Conservation (phyloP, 768 basidiomycete genomes). For the Obba rivulosa region DNA sequence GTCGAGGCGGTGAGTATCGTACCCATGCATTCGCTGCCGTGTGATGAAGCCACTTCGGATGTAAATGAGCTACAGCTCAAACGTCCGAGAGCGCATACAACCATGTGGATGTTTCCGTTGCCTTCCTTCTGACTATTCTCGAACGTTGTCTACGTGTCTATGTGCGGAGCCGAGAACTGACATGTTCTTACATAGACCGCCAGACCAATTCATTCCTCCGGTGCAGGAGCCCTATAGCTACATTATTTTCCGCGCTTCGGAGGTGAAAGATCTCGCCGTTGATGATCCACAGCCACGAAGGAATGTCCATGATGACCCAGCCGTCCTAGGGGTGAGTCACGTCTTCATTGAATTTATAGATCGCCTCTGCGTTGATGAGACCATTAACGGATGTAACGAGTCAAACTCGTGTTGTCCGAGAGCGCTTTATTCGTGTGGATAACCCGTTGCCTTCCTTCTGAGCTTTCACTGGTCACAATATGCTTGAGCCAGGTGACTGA, state of each 20-base stretch:
- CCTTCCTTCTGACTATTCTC: constrained; percentile 50
- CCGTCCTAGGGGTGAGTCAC: constrained; percentile 67
- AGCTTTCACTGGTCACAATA: constrained; percentile 14
- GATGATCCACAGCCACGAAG: constrained; percentile 53
- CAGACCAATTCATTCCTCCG: constrained; percentile 76
- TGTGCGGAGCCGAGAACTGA: constrained; percentile 17
- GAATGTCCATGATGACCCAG: constrained; percentile 79
- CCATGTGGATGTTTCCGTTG: constrained; percentile 60
- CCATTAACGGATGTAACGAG: constrained; percentile 42
- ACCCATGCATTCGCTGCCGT: background rate
- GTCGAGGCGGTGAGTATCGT: constrained; percentile 57
- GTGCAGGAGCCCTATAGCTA: constrained; percentile 81
- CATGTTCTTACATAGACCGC: constrained; percentile 41
- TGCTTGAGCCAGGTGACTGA: constrained; percentile 6
- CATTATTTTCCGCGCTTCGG: constrained; percentile 87
- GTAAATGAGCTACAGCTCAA: constrained; percentile 32
- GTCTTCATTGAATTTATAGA: constrained; percentile 11
- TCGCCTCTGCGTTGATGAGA: constrained; percentile 31
- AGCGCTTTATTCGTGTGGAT: constrained; percentile 47
- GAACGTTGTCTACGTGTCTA: constrained; percentile 2
- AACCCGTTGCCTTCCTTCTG: constrained; percentile 63
- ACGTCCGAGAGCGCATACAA: constrained; percentile 39
- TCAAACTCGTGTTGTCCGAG: constrained; percentile 32
- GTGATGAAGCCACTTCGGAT: constrained; percentile 37
- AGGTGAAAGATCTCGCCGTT: constrained; percentile 85